phyloP scores from a whole-genome alignment of 2,329 filamentous ascomycete genomes.

The Orbilia oligospora region DNA sequence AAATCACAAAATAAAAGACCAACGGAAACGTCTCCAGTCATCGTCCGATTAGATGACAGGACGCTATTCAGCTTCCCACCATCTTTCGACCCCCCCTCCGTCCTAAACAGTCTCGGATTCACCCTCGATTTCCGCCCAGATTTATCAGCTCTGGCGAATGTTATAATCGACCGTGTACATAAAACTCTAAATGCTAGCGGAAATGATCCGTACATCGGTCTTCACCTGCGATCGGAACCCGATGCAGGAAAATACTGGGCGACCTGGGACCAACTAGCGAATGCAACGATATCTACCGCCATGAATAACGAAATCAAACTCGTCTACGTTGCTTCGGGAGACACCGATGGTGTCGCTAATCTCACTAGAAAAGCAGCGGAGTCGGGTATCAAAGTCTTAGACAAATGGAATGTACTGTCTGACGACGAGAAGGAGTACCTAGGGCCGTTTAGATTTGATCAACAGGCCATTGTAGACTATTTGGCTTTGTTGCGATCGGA shows the following conservation, averaged over 20 bases:
- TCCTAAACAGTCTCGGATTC: conserved; percentile 69
- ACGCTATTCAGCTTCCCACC: conserved; percentile 41
- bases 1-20: conserved; percentile 14
- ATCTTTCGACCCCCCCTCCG: conserved; percentile 69
- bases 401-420: conserved; percentile 67
- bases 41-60: conserved; percentile 32
- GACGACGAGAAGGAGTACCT: conserved; percentile 66
- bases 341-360: conserved; percentile 8
- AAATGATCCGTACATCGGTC: conserved; percentile 66
- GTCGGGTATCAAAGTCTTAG: conserved; percentile 66
- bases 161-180: conserved; percentile 66
- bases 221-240: conserved; percentile 70
- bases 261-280: conserved; percentile 15
- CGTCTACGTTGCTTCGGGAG: conserved; percentile 67
- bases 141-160: conserved; percentile 68
- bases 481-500: conserved; percentile 67
- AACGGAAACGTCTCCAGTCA: conserved; percentile 1
- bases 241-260: conserved; percentile 64
- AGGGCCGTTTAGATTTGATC: conserved; percentile 68
- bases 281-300: conserved; percentile 67
- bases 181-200: conserved; percentile 48
- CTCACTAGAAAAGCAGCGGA: conserved; percentile 67
- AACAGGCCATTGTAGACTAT: conserved; percentile 69
- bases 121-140: conserved; percentile 68
- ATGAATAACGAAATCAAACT: conserved; percentile 65